These are phyloP conservation scores for Kewa caespitosa DNA, from an alignment of 179 eudicot species.

Conservation along the genomic window DNA sequence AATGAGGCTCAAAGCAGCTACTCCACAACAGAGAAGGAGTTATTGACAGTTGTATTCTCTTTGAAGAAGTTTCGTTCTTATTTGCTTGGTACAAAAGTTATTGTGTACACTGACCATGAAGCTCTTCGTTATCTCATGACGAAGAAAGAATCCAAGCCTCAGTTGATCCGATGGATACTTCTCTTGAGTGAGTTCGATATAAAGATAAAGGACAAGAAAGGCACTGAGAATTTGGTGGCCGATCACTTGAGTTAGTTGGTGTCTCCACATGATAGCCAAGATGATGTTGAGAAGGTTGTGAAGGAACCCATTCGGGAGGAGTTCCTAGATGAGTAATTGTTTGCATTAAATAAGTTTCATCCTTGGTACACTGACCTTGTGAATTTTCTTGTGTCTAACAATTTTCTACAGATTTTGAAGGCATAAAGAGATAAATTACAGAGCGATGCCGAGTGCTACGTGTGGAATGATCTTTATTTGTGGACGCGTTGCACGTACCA, in stretches of 20 bases:
- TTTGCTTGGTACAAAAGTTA: too few species aligned
- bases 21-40: too few species aligned
- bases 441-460: neutral
- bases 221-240: too few species aligned
- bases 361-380: neutral
- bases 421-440: neutral
- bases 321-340: neutral
- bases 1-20: too few species aligned
- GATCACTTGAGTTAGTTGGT: too few species aligned
- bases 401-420: neutral
- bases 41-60: too few species aligned
- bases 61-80: too few species aligned
- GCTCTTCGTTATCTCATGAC: neutral
- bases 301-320: neutral
- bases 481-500: neutral
- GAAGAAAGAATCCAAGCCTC: neutral
- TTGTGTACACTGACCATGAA: too few species aligned
- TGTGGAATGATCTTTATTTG: neutral
- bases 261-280: too few species aligned
- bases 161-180: neutral
- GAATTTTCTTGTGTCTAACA: neutral
- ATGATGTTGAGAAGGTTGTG: too few species aligned
- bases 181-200: neutral
- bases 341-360: neutral
- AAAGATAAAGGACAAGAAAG: neutral